phyloP scores from a whole-genome alignment of 2,329 filamentous ascomycete genomes.

The Trichoderma koningiopsis region DNA sequence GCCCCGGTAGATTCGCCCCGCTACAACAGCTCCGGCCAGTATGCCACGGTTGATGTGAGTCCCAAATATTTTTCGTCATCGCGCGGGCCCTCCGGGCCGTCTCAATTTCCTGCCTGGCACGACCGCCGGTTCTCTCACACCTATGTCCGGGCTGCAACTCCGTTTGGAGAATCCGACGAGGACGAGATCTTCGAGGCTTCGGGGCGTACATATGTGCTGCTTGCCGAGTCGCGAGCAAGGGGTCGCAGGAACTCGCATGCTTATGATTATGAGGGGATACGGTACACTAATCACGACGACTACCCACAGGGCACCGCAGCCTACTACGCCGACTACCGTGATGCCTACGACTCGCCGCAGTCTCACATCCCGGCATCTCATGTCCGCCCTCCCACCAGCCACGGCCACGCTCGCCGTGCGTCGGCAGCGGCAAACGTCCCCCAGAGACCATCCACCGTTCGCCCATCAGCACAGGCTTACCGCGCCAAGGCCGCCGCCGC shows the following conservation, averaged over 20 bases:
- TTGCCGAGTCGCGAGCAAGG: conserved; percentile 49
- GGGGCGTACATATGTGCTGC: conserved; percentile 56
- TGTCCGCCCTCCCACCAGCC: conserved; percentile 46
- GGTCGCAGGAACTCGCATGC: conserved; percentile 39
- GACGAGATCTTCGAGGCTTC: conserved; percentile 60
- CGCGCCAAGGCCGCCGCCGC: conserved; percentile 40
- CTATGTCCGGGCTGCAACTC: conserved; percentile 60
- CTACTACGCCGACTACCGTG: conserved; percentile 41
- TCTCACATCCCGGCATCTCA: conserved; percentile 40
- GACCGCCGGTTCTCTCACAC: conserved; percentile 60
- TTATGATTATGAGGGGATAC: conserved; percentile 53
- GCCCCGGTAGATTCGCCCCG: conserved; percentile 59
- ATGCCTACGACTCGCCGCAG: conserved; percentile 47
- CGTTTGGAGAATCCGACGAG: conserved; percentile 66
- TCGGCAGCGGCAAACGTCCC: conserved; percentile 49
- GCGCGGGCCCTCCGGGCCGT: conserved; percentile 43
- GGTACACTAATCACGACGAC: conserved; percentile 62
- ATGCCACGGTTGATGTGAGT: conserved; percentile 69
- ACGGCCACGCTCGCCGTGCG: conserved; percentile 49
- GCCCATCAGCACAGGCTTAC: conserved; percentile 42
- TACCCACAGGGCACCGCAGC: conserved; percentile 52
- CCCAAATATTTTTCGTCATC: conserved; percentile 53
- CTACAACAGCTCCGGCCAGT: conserved; percentile 64
- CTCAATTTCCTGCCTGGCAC: conserved; percentile 44
- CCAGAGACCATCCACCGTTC: conserved; percentile 55